Evolutionary conservation across 2,329 filamentous ascomycete species (phyloP).

Genomic region (Aspergillus cejpii): DNA sequence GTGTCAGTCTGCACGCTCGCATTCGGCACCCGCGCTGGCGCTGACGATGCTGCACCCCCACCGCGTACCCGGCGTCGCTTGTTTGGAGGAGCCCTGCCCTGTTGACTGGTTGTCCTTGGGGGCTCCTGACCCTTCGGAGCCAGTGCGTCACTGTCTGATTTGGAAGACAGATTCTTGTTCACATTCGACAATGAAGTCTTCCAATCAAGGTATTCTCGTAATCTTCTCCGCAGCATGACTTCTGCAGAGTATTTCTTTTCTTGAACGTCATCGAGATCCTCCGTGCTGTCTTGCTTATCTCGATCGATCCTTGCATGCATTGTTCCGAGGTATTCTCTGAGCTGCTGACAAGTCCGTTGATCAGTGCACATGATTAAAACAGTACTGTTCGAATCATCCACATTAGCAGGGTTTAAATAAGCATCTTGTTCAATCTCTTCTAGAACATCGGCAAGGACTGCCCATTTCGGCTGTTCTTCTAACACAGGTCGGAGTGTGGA

Average conservation of each 20-base stretch:
- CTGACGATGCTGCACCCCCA: constrained; percentile 57
- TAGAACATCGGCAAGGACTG: constrained; percentile 76
- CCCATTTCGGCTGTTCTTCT: constrained; percentile 94
- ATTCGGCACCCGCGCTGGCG: constrained; percentile 59
- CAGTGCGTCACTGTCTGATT: constrained; percentile 20
- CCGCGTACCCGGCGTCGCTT: constrained; percentile 81
- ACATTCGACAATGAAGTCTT: constrained; percentile 83
- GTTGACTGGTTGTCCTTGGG: constrained; percentile 16
- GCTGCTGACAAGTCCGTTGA: constrained; percentile 73
- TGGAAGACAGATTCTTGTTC: constrained; percentile 47
- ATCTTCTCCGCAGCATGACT: constrained; percentile 82
- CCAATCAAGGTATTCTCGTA: constrained; percentile 84
- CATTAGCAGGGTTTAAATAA: constrained; percentile 69
- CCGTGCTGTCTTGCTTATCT: constrained; percentile 39
- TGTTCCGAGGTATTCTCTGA: constrained; percentile 83
- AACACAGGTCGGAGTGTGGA: constrained; percentile 70
- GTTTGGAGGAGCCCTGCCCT: constrained; percentile 66
- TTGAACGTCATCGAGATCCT: constrained; percentile 46
- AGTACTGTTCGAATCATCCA: constrained; percentile 81
- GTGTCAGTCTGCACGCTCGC: constrained; percentile 66
- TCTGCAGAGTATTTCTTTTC: constrained; percentile 63
- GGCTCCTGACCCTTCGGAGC: constrained; percentile 20
- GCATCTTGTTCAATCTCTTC: constrained; percentile 89
- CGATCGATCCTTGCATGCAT: constrained; percentile 64
- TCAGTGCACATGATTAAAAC: constrained; percentile 95